These are phyloP conservation scores for Sclerotinia minor DNA, from an alignment of 2,329 filamentous ascomycete species.

Conservation along the genomic window DNA sequence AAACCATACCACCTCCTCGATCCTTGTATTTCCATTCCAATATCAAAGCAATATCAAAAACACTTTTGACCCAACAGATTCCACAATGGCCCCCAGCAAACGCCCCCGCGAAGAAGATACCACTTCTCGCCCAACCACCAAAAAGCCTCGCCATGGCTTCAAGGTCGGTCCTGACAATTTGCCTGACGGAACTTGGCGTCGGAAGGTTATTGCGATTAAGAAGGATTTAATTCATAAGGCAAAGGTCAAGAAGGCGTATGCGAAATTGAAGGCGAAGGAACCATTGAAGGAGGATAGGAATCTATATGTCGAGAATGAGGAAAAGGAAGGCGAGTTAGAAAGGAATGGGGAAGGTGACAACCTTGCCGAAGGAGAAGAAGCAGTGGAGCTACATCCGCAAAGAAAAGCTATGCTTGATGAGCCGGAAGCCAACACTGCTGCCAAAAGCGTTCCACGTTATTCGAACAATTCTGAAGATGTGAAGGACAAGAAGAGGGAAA, in stretches of 20 bases:
- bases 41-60: too few species aligned
- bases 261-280: constrained; percentile 70
- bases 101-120: constrained; percentile 52
- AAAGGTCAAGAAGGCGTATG: constrained; percentile 89
- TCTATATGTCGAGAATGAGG: constrained; percentile 1
- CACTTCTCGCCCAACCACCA: constrained; percentile 44
- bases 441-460: constrained; percentile 18
- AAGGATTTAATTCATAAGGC: constrained; percentile 85
- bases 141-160: constrained; percentile 70
- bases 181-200: constrained; percentile 82
- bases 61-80: background rate
- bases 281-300: constrained; percentile 17
- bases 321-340: background rate
- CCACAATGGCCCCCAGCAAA: constrained; percentile 57
- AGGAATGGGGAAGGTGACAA: background rate
- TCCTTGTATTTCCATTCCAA: background rate
- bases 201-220: constrained; percentile 92
- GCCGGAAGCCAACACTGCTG: constrained; percentile 33
- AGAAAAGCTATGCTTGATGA: constrained; percentile 59
- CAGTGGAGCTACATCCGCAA: constrained; percentile 59
- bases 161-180: constrained; percentile 85
- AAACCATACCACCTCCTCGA: background rate
- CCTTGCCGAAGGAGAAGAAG: constrained; percentile 20
- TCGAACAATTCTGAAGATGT: background rate
- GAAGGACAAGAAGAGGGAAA: background rate